Base-by-base conservation (phyloP, 176 grass and related monocot species). In the Zea luxurians region DNA sequence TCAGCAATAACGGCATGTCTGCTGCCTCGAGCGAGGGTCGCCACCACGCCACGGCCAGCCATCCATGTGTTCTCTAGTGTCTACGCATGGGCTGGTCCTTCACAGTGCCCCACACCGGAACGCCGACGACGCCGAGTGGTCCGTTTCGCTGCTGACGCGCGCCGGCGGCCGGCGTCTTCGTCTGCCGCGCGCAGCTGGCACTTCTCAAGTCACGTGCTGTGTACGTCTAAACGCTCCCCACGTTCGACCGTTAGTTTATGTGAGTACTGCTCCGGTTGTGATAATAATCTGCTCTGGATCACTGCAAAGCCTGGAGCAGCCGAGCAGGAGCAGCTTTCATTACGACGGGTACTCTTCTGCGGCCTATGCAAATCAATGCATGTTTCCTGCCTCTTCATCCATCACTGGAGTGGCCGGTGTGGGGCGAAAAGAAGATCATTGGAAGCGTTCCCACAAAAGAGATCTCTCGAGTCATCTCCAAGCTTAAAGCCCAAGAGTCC, bases 401-500 rank as follows among this genome's bases (percentile, higher is more conserved):
- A 85, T 61, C 43, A 52, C 4, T 58, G 38, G 21, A n/a, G 7
- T 62, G 27, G 8, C 55, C 55, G 55, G 55, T 59, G 55, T n/a
- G 52, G 13, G 38, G 27, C 27, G 27, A 27, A 27, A 27, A 6
- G 16, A 20, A 37, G 40, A 44, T 5, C 61, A 41, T 80, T 48
- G 57, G 64, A 79, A 54, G 46, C 11, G 27, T 64, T 20, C 3
- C 4, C 1, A 74, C 27, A 48, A 55, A 65, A 66, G 13, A 67
- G 73, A 79, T 57, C 36, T 82, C 8, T 46, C 52, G 27, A 68
- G 11, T 62, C 59, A 73, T 52, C 53, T 62, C 61, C 36, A 82
- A 69, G 69, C 78, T 82, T 86, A 2, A 79, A 61, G 66, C 37
- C 38, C 74, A 89, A 86, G 84, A 49, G 62, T 79, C 40, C 80